Base-by-base conservation (phyloP, 2,329 filamentous ascomycete genomes). In the Fusarium stilboides region DNA sequence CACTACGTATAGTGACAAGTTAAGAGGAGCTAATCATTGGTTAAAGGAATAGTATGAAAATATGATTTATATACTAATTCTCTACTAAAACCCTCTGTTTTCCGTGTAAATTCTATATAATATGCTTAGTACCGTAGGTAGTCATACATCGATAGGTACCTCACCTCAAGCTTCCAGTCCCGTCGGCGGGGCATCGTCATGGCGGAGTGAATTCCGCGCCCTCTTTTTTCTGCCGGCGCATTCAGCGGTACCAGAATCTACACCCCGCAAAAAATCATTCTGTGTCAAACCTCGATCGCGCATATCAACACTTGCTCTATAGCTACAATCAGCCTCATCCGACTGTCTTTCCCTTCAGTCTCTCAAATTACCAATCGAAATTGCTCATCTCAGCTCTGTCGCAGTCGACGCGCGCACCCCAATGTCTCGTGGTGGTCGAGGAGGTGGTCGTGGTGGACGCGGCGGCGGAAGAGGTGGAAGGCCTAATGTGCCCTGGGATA, bases 381-480 rank as follows among this genome's bases (percentile, higher is more conserved):
- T n/a, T 28, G 34, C 19, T 20, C 24, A n/a, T 28, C 37, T 26
- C 43, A 22, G 15, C 20, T 45, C 15, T 19, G 10, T 19, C 33
- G 34, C n/a, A 57, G 24, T 20, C 46, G 33, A 49, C 42, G 40
- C 47, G 40, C 45, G 24, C 34, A 40, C 22, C 46, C 39, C 53
- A 70, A 88, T 88, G 86, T 87, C 86, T 53, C 80, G 84, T 76
- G 85, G 86, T 61, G 84, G 86, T 64, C 79, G 84, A 75, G 84
- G 86, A 69, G 83, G 85, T 68, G 83, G 85, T 36, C 82, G 86
- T 51, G 84, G 84, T 49, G 83, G 81, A 40, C 80, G 84, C 61
- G 84, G 84, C 55, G 84, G 84, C 46, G 80, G 80, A n/a, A 76
- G 84, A 52, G 81, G 80, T 44, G 81, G 84, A 46, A 77, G 82